Conservation (phyloP, 139 green algal genomes). For the Tetradesmus lagerheimii region DNA sequence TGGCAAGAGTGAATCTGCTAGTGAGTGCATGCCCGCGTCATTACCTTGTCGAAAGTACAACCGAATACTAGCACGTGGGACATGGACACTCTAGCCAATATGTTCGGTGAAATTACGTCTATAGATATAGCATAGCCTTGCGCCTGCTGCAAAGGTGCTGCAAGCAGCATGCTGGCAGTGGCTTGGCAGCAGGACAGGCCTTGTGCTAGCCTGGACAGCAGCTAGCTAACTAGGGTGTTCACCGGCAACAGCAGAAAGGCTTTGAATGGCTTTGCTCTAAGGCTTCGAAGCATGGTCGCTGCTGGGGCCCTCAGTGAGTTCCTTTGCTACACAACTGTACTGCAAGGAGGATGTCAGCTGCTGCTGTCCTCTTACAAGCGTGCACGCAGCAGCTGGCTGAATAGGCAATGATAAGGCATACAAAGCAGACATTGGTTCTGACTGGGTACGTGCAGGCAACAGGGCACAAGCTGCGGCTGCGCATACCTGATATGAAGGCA, state of each 20-base stretch:
- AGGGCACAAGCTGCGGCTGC: slow-evolving; percentile 30
- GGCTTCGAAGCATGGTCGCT: neutral
- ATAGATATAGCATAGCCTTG: neutral
- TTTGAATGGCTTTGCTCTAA: neutral
- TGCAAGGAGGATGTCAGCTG: neutral
- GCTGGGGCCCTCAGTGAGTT: slow-evolving; percentile 17
- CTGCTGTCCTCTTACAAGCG: neutral
- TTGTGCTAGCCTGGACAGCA: neutral
- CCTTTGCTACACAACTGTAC: neutral
- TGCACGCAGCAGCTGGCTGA: neutral
- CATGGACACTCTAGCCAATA: no score
- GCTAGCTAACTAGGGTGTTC: neutral
- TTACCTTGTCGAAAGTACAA: slow-evolving; percentile 4
- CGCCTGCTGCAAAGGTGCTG: neutral
- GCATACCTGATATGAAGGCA: neutral
- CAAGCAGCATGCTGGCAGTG: neutral
- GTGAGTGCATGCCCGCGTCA: neutral
- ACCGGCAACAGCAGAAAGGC: neutral
- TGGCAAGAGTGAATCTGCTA: no score
- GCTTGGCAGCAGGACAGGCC: neutral
- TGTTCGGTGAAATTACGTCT: no score
- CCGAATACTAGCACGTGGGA: neutral
- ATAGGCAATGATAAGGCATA: neutral
- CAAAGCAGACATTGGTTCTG: neutral
- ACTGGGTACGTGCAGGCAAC: neutral